A percentile compares a stretch with the other conserved stretches of the same genome.
phyloP scores from a whole-genome alignment of 1,284 basidiomycete species.

The Taiwanofungus camphoratus region DNA sequence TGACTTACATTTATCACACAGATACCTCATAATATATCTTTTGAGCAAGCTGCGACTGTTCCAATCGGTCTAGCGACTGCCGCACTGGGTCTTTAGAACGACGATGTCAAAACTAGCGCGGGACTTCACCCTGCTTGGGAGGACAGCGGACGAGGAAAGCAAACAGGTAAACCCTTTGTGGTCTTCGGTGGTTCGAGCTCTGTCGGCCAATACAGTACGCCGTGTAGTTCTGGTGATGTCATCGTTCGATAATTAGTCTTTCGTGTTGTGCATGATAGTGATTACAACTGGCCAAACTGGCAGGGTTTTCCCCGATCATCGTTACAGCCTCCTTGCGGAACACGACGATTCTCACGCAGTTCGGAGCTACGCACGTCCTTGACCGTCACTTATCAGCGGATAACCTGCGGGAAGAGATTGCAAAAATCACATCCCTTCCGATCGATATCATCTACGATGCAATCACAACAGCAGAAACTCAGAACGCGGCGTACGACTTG shows the following conservation, averaged over 20 bases:
- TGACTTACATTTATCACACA: neutral
- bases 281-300: slow-evolving; percentile 42
- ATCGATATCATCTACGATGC: slow-evolving; percentile 25
- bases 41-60: slow-evolving; percentile 2
- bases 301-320: slow-evolving; percentile 45
- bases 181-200: slow-evolving; percentile 32
- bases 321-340: slow-evolving; percentile 42
- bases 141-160: too few species aligned
- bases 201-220: slow-evolving; percentile 29
- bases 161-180: too few species aligned
- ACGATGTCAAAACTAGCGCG: neutral
- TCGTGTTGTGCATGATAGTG: too few species aligned
- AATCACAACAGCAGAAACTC: slow-evolving; percentile 17
- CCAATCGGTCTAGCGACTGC: slow-evolving; percentile 5
- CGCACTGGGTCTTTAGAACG: neutral
- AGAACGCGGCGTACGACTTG: slow-evolving; percentile 21
- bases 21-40: neutral
- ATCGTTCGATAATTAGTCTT: too few species aligned
- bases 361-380: slow-evolving; percentile 22
- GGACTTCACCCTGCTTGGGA: slow-evolving; percentile 10
- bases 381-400: slow-evolving; percentile 15
- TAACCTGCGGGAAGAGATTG: slow-evolving; percentile 5
- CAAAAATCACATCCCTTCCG: slow-evolving; percentile 10
- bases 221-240: too few species aligned
- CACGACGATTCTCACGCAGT: slow-evolving; percentile 31